Conservation (phyloP, 768 basidiomycete species). For the Lactifluus rugatus region DNA sequence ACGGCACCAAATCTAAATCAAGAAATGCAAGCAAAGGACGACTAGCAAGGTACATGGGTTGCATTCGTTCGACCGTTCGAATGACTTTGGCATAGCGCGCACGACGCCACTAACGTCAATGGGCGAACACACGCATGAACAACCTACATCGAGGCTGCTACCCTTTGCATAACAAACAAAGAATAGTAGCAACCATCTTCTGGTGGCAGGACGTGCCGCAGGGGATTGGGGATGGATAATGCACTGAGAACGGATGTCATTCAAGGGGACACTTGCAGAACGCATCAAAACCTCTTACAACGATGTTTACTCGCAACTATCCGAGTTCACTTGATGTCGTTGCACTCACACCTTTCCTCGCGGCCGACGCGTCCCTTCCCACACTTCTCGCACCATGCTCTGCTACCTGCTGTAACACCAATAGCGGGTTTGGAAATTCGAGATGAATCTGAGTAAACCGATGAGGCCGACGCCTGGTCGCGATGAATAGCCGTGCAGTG, state of each 20-base stretch:
- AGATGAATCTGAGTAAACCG: conserved; percentile 20
- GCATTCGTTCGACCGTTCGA: conserved; percentile 1
- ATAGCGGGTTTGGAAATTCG: conserved; percentile 9
- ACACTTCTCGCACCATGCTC: conserved; percentile 22
- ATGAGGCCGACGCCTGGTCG: conserved; percentile 21
- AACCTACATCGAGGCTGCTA: conserved; percentile 20
- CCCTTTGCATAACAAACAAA: conserved; percentile 23
- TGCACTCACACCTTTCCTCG: conserved; percentile 32
- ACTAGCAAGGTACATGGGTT: neutral
- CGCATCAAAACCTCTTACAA: neutral
- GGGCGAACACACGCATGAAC: conserved; percentile 7
- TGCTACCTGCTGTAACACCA: conserved; percentile 12
- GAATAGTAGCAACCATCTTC: conserved; percentile 19
- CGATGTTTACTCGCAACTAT: conserved; percentile 3
- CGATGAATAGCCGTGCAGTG: conserved; percentile 77
- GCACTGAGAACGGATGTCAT: neutral
- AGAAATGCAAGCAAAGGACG: neutral
- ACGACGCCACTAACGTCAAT: neutral
- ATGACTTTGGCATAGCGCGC: neutral
- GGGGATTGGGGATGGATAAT: neutral
- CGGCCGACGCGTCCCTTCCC: conserved; percentile 23
- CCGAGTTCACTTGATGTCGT: conserved; percentile 47
- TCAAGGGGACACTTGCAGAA: neutral
- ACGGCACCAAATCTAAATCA: neutral
- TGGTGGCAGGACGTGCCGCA: conserved; percentile 20